Conservation (phyloP, 2,329 filamentous ascomycete genomes). For the Fusarium nisikadoi region DNA sequence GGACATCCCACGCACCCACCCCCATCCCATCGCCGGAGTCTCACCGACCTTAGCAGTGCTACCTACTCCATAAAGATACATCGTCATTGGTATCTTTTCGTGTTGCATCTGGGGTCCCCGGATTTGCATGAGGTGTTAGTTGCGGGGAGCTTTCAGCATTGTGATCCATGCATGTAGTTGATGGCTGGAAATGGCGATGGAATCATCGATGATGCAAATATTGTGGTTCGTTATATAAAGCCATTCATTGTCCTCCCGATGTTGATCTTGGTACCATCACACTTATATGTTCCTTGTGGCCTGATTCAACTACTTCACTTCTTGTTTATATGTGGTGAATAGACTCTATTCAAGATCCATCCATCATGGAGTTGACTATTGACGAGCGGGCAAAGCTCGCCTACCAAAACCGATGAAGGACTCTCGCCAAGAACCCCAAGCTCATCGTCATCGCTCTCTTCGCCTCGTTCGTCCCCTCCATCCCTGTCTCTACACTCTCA, state of each 20-base stretch:
- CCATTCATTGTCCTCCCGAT: neutral
- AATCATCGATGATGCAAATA: neutral
- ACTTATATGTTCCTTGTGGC: neutral
- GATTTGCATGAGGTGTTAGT: conserved; percentile 22
- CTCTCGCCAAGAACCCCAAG: conserved; percentile 38
- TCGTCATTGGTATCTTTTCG: neutral
- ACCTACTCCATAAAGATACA: neutral
- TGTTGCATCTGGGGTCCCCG: conserved; percentile 39
- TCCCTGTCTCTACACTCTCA: neutral
- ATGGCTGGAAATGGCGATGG: neutral
- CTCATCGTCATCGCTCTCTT: conserved; percentile 38
- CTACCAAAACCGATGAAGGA: conserved; percentile 40
- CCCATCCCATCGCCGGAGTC: conserved; percentile 22
- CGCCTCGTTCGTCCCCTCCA: conserved; percentile 30
- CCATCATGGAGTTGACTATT: conserved; percentile 29
- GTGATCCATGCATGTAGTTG: neutral
- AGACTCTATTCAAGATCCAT: neutral
- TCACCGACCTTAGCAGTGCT: conserved; percentile 7
- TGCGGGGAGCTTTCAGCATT: neutral
- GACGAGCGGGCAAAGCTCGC: conserved; percentile 35
- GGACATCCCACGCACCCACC: conserved; percentile 5
- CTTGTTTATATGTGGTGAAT: neutral
- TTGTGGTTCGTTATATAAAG: conserved; percentile 7
- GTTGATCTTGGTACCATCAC: neutral
- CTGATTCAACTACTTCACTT: neutral